phyloP scores from a whole-genome alignment of 1,284 basidiomycete species.

The Cryptococcus wingfieldii region DNA sequence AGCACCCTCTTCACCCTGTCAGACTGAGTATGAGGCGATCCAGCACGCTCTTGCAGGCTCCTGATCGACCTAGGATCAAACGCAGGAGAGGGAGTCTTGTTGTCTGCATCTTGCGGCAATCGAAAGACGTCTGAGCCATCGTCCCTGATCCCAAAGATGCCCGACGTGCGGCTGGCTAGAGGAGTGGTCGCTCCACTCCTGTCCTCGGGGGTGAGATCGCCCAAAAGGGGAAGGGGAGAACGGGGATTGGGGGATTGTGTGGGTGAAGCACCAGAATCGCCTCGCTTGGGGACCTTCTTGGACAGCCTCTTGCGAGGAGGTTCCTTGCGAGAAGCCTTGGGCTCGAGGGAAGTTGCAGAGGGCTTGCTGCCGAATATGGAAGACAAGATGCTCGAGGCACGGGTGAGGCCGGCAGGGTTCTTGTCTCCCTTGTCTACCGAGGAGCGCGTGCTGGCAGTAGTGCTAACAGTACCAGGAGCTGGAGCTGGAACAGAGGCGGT shows the following conservation, averaged over 20 bases:
- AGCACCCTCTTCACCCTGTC: constrained; percentile 12
- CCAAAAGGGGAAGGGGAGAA: neutral
- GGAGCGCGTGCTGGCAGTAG: no score
- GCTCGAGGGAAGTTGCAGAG: neutral
- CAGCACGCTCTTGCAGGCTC: constrained; percentile 3
- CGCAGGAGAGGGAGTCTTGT: neutral
- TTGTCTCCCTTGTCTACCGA: neutral
- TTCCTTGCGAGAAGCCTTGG: neutral
- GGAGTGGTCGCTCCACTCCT: neutral
- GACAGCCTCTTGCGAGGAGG: constrained; percentile 5
- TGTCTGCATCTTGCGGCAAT: neutral
- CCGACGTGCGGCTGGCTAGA: constrained; percentile 22
- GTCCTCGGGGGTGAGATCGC: neutral
- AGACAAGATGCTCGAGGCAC: constrained; percentile 15
- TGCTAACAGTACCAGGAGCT: no score
- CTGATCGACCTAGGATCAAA: neutral
- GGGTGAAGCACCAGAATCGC: neutral
- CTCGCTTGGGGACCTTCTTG: neutral
- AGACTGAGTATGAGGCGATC: constrained; percentile 10
- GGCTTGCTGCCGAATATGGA: constrained; percentile 11
- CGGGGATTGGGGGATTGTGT: constrained; percentile 1
- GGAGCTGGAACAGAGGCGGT: no score
- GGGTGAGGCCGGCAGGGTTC: constrained; percentile 3
- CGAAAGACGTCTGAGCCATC: constrained; percentile 25
- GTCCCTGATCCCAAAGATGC: constrained; percentile 32